Evolutionary conservation across 805 yeast species (phyloP), one percentile per base, ranked within the genome.

Genomic region (Wickerhamiella qilinensis): DNA sequence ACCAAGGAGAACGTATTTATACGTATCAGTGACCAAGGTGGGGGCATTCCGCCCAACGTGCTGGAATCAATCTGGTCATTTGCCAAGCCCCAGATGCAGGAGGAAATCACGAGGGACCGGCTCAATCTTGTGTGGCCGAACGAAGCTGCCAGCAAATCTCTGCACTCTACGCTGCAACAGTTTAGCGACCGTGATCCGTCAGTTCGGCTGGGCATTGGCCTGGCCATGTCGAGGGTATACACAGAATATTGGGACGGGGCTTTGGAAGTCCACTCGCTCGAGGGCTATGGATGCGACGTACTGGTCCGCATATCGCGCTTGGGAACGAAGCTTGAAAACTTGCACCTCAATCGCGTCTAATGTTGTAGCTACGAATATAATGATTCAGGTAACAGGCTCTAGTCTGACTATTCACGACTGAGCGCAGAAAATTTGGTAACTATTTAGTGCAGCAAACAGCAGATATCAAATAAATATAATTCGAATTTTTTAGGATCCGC

Each of bases 201-300:
- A 42, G 70, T 69, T 49, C 80, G 79, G 38, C 59, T 88, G 21
- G 96, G 96, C 0, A 68, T 88, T 42, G 94, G 96, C 1, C 62
- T 88, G 43, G 95, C 97, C 0, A 75, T 88, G 79, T 80, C 94
- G 51, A 77, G 82, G 48, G 83, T 86, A 0, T 88, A 88, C 53
- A 83, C 94, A 0, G 96, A 88, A 49, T 88, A 88, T 57, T 88
- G 97, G 97, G 91, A 86, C 49, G 97, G 97, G 5, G 81, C 78
- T 37, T 58, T 88, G 37, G 77, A 75, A 42, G 71, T 88, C 68
- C 77, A 77, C 48, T 77, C 93, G 0, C 62, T 88, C 37, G 88
- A 84, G 43, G 96, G 95, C 2, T 83, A 78, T 49, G 98, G 98
- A 2, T 75, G 91, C 28, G 98, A 88, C 53, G 85, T 88, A 0